Evolutionary conservation across 306 rosid genomes (phyloP), one percentile per base, ranked within the genome.

Genomic region (Begonia loranthoides): DNA sequence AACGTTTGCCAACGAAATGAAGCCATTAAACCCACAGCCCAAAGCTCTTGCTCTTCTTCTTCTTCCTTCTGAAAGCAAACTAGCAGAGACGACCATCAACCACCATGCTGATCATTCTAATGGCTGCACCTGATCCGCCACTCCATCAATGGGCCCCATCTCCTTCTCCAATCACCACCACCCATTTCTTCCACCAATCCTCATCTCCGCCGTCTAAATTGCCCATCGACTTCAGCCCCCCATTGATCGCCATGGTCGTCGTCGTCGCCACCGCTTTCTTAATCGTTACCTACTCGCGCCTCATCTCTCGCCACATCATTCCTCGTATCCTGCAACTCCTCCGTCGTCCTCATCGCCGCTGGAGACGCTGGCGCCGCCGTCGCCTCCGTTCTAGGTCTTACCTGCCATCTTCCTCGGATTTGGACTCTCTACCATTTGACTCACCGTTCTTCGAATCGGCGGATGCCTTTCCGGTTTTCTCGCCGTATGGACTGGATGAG

Each of bases 401-500:
- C 44, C 70, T 73, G 9, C 78, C 90, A 0, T 85, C 96, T 1
- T 79, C 93, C 7, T 43, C 75, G 9, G 90, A 84, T 73, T 47
- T 75, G 1, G 95, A 89, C 33, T 84, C 95, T 0, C 70, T 83
- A 0, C 90, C 93, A 3, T 78, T 71, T 68, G 95, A 85, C 14
- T 85, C 93, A 33, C 84, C 94, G 12, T 71, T 65, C 58, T 65
- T 81, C 22, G 93, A 84, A 9, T 40, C 73, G 11, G 34, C 54
- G 6, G 84, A 80, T 6, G 84, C 67, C 2, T 73, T 71, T 53
- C 52, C 69, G 24, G 63, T 74, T 1, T 66, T 69, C 69, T 83
- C 94, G 4, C 89, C 97, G 1, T 89, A 77, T 52, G 97, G 97
- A 0, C 78, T 89, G 15, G 97, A 89, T 52, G 97, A 89, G 53